phyloP scores from a whole-genome alignment of 768 basidiomycete species.

The Naematelia aurantialba region DNA sequence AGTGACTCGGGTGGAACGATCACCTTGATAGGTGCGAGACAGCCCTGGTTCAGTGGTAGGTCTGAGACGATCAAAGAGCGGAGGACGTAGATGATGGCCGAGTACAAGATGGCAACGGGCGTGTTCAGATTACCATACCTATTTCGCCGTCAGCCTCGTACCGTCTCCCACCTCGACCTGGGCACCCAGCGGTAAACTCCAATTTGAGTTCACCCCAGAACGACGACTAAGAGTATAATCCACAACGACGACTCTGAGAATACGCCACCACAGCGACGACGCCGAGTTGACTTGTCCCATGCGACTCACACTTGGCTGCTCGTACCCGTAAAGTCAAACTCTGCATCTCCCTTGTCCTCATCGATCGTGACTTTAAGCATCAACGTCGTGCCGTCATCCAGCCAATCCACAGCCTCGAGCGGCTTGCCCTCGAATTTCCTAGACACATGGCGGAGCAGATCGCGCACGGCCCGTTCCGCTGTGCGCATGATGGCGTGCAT shows the following conservation, averaged over 20 bases:
- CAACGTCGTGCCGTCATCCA: slow-evolving; percentile 50
- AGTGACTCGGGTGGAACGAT: slow-evolving; percentile 74
- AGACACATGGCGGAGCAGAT: slow-evolving; percentile 70
- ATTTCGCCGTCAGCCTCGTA: neutral
- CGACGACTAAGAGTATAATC: neutral
- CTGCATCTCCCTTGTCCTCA: slow-evolving; percentile 67
- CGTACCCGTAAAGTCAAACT: slow-evolving; percentile 68
- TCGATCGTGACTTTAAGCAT: slow-evolving; percentile 70
- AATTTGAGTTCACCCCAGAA: neutral
- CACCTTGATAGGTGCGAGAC: slow-evolving; percentile 54
- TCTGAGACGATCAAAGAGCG: slow-evolving; percentile 34
- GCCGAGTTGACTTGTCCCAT: neutral
- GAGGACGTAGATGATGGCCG: slow-evolving; percentile 45
- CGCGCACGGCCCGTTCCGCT: slow-evolving; percentile 80
- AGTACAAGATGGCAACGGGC: slow-evolving; percentile 33
- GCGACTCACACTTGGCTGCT: slow-evolving; percentile 48
- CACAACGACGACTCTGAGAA: neutral
- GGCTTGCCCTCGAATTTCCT: slow-evolving; percentile 58
- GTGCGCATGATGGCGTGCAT: slow-evolving; percentile 77
- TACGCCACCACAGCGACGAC: neutral
- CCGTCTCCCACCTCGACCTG: neutral
- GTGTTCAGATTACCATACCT: slow-evolving; percentile 43
- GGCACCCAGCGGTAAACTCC: neutral
- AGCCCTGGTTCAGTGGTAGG: slow-evolving; percentile 41
- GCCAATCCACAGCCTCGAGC: slow-evolving; percentile 66